Evolutionary conservation across 2,329 filamentous ascomycete species (phyloP), one percentile per base, ranked within the genome.

Genomic region (Boeremia lycopersici): DNA sequence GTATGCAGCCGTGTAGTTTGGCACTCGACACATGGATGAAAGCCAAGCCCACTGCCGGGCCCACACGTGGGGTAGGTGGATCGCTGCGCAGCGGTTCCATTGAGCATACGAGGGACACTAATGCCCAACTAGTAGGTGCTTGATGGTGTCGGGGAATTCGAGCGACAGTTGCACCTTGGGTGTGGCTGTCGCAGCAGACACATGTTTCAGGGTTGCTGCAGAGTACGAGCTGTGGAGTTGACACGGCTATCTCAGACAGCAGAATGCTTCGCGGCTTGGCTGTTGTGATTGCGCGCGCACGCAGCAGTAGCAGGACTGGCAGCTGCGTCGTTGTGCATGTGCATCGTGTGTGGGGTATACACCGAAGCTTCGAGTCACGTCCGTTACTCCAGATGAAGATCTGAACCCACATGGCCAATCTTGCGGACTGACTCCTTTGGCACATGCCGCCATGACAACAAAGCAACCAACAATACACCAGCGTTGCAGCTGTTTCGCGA

Each of bases 1-100:
- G 38, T 31, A 42, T 44, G 23, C 29, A 30, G 19, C 5, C 15
- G 11, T 43, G 46, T 35, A 49, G 11, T 29, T 48, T 45, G 47
- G 42, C 47, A 55, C 34, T 48, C 26, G 23, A 33, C 28, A 44
- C 12, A 17, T 41, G 6, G 30, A 23, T 19, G 40, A 40, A 26
- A 17, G 43, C 28, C 43, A 35, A 30, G 15, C 17, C n/a, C 36
- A 28, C 15, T 47, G 43, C 49, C 42, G 43, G 33, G 26, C 19
- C 43, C 36, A n/a, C 30, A 46, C 11, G 48, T 52, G 41, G 48
- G 36, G 48, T 15, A 40, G 5, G 28, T 38, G 28, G 26, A 10
- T n/a, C 25, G 43, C 25, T 36, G 15, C 31, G 43, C 11, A 35
- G 38, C 28, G 17, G 19, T 25, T 13, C 17, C 34, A 17, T 12